Percentiles rank a stretch among this genome's conserved stretches.
These are phyloP conservation scores for Backusella westeae DNA, from an alignment of 192 early-diverging fungal species.

Conservation along the genomic window DNA sequence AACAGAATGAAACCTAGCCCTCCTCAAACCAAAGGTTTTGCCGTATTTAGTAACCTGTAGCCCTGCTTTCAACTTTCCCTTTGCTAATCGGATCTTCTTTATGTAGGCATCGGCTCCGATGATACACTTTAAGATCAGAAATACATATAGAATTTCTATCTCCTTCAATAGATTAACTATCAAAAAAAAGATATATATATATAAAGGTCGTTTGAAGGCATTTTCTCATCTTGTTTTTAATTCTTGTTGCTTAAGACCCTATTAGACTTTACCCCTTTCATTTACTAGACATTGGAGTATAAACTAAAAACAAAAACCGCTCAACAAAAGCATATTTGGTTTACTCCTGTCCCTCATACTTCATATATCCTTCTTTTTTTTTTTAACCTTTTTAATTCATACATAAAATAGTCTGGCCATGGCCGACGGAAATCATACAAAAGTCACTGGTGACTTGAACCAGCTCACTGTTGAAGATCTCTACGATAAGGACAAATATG, in stretches of 20 bases:
- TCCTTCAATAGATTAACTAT: neutral
- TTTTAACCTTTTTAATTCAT: neutral
- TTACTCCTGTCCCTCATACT: neutral
- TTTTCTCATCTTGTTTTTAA: neutral
- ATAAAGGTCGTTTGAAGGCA: neutral
- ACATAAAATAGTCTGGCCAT: neutral
- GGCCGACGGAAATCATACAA: neutral
- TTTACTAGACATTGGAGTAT: neutral
- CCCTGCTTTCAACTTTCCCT: neutral
- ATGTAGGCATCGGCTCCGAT: neutral
- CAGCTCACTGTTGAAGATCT: conserved; percentile 58
- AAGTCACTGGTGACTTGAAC: conserved; percentile 9
- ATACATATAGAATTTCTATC: neutral
- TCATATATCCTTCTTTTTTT: neutral
- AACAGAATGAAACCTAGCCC: neutral
- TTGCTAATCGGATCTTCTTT: neutral
- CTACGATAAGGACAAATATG: conserved; percentile 76
- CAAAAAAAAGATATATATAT: neutral
- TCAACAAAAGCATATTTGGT: neutral
- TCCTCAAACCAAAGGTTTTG: conserved; percentile 5
- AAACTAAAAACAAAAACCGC: neutral
- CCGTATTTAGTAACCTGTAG: neutral
- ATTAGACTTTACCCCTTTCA: conserved; percentile 1
- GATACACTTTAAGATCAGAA: neutral
- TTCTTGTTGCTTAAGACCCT: neutral